Percentiles rank a stretch among this genome's conserved stretches.
These are phyloP conservation scores for Letharia lupina DNA, from an alignment of 495 filamentous ascomycete genomes.

Conservation along the genomic window DNA sequence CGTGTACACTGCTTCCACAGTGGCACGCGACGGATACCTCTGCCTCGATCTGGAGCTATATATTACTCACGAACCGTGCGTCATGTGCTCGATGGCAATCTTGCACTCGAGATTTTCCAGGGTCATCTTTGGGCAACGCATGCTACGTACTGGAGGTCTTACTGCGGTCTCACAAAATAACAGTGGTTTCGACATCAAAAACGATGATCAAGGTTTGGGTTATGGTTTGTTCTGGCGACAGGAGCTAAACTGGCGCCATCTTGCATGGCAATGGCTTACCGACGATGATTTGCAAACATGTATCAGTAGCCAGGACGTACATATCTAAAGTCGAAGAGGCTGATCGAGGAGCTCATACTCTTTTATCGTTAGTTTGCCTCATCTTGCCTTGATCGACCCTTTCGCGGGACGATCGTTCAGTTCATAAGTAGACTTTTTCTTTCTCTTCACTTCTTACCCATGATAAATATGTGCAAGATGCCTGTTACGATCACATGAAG, in stretches of 20 bases:
- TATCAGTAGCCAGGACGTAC: constrained; percentile 2
- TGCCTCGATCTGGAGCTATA: constrained; percentile 89
- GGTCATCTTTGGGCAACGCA: constrained; percentile 62
- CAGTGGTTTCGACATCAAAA: constrained; percentile 21
- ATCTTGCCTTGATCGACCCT: no score
- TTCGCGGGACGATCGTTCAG: no score
- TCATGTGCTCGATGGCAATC: constrained; percentile 94
- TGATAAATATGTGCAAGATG: neutral
- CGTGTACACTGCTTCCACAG: constrained; percentile 25
- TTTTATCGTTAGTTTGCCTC: no score
- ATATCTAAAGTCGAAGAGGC: neutral
- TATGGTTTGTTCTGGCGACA: constrained; percentile 89
- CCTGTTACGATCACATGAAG: neutral
- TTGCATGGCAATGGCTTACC: constrained; percentile 74
- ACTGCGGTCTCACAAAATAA: constrained; percentile 31
- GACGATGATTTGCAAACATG: constrained; percentile 16
- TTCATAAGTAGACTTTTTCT: no score
- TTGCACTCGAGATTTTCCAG: constrained; percentile 81
- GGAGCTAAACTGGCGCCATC: constrained; percentile 87
- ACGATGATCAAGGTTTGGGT: constrained; percentile 39
- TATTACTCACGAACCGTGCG: constrained; percentile 85
- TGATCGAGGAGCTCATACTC: no score
- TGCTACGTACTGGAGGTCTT: constrained; percentile 53
- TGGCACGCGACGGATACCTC: constrained; percentile 65
- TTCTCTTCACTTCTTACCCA: no score